Evolutionary conservation across 331 rosid species (phyloP).

Genomic region (Rosa hybrid): DNA sequence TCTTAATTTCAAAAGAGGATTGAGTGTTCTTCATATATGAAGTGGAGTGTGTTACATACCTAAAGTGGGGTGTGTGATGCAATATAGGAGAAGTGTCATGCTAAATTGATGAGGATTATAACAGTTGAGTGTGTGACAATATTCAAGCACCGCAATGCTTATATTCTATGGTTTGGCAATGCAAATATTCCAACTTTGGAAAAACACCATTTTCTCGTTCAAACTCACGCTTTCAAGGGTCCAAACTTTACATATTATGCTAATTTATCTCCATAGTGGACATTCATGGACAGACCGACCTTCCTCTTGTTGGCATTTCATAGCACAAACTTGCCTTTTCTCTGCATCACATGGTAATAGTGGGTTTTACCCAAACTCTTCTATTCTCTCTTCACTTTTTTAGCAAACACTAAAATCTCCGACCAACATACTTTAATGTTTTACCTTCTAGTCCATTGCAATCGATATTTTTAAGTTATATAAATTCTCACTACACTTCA

Average conservation of each 20-base stretch:
- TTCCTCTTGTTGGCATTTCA: not conserved
- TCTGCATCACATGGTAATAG: not conserved
- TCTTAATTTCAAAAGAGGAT: not conserved
- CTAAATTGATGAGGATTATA: not conserved
- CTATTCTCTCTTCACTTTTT: not conserved
- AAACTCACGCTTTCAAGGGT: slow-evolving; percentile 2
- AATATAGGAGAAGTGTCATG: not conserved
- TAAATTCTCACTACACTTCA: not conserved
- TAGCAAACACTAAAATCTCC: not conserved
- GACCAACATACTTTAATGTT: no score
- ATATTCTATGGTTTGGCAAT: not conserved
- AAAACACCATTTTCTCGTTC: not conserved
- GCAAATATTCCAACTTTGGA: not conserved
- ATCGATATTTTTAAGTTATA: not conserved
- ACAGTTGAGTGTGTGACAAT: slow-evolving; percentile 1
- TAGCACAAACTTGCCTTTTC: not conserved
- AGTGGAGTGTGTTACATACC: not conserved
- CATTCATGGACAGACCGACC: not conserved
- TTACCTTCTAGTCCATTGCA: not conserved
- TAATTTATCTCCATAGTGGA: not conserved
- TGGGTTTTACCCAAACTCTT: not conserved
- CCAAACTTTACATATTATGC: not conserved
- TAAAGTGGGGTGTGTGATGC: not conserved
- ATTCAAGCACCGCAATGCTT: not conserved
- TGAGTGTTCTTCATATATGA: not conserved